Evolutionary conservation across 495 filamentous ascomycete species (phyloP), one percentile per base, ranked within the genome.

Genomic region (Neurospora sp.): DNA sequence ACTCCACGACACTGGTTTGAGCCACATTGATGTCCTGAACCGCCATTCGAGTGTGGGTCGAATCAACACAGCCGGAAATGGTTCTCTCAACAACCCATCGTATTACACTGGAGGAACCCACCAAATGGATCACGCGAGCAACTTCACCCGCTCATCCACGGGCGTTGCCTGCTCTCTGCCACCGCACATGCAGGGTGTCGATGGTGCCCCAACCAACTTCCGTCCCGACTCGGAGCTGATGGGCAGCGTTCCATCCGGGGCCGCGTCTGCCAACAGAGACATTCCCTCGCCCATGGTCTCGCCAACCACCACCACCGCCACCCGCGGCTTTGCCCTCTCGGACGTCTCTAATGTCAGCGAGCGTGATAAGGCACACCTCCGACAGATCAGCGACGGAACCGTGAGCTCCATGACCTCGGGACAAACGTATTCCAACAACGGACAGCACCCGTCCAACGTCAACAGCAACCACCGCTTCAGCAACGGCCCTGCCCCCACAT

Each of bases 281-380:
- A 69, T 70, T 0, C 38, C 70, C 35, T 60, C 62, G 3, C 38
- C 74, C 4, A 18, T 40, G 5, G 39, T 49, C 44, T 62, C 66
- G 6, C 54, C 72, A 66, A 72, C 70, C 20, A 16, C 66, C 14
- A 42, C 69, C 11, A 38, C 72, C 31, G 31, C 72, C 5, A 11
- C 71, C 16, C 71, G 71, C 23, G 71, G 79, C 18, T 75, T 74
- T 70, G 76, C 84, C 16, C 76, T 79, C 35, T 84, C 81, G 42
- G 85, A 80, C 72, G 70, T 86, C n/a, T 85, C 82, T 20, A 78
- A 81, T 70, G 66, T 86, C 40, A 84, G 80, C 73, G 84, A 85
- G 54, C 76, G 78, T 4, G 84, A 86, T 37, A 72, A 76, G 9
- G 77, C 81, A 2, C 86, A 88, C 72, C 76, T 87, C n/a, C 77